phyloP scores from a whole-genome alignment of 805 yeast species.

The Tetrapisispora nanseiensis region DNA sequence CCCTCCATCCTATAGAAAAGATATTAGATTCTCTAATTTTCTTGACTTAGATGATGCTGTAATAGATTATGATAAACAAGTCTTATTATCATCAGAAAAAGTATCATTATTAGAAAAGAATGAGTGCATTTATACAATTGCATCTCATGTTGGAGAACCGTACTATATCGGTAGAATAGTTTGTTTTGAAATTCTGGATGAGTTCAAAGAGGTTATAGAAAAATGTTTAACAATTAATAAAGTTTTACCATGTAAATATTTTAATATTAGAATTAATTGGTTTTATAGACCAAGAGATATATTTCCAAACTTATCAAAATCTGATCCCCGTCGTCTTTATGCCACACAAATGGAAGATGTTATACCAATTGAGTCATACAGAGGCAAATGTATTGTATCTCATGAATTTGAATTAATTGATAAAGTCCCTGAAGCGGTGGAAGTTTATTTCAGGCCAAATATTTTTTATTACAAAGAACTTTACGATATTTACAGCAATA shows the following conservation, averaged over 20 bases:
- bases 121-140: conserved; percentile 70
- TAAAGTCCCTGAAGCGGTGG: conserved; percentile 32
- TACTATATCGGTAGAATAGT: conserved; percentile 78
- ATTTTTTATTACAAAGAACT: conserved; percentile 77
- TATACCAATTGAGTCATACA: conserved; percentile 62
- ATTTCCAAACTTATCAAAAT: conserved; percentile 36
- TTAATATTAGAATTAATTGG: conserved; percentile 73
- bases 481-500: conserved; percentile 76
- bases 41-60: conserved; percentile 33
- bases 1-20: conserved; percentile 26
- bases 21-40: conserved; percentile 29
- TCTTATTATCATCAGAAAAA: conserved; percentile 34
- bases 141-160: conserved; percentile 92
- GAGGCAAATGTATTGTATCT: conserved; percentile 67
- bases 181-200: conserved; percentile 44
- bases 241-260: conserved; percentile 41
- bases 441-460: conserved; percentile 48
- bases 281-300: conserved; percentile 82
- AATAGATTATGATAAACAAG: conserved; percentile 24
- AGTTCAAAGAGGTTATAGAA: conserved; percentile 11
- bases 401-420: conserved; percentile 61
- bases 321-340: conserved; percentile 64
- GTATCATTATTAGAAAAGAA: conserved; percentile 27
- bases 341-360: conserved; percentile 81
- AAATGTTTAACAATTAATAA: conserved; percentile 9